phyloP scores from a whole-genome alignment of 148 eudicot species.

The Persicaria tinctoria region DNA sequence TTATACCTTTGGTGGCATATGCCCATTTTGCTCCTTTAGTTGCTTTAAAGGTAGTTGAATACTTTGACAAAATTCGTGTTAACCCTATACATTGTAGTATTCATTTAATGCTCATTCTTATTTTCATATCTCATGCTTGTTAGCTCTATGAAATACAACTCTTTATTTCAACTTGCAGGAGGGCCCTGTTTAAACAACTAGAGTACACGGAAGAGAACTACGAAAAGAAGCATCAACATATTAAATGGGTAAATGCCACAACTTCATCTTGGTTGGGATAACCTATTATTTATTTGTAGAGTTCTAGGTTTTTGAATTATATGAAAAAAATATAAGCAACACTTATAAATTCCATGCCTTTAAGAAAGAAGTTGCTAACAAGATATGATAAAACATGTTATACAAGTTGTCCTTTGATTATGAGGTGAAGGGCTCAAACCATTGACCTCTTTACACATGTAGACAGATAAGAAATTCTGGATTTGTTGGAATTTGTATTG shows the following conservation, averaged over 20 bases:
- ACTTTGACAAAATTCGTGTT: constrained; percentile 97
- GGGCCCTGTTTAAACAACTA: constrained; percentile 86
- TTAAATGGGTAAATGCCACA: constrained; percentile 47
- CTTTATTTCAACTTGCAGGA: constrained; percentile 76
- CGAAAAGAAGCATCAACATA: constrained; percentile 85
- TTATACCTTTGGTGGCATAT: constrained; percentile 92
- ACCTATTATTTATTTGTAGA: too few species aligned
- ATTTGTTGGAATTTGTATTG: too few species aligned
- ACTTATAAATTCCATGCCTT: too few species aligned
- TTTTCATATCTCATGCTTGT: constrained; percentile 4
- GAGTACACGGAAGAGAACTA: constrained; percentile 94
- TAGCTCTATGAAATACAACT: constrained; percentile 10
- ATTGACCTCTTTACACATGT: too few species aligned
- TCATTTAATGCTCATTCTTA: constrained; percentile 10
- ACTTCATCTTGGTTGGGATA: background rate
- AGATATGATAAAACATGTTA: too few species aligned
- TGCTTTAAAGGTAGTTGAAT: constrained; percentile 91
- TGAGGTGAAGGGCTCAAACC: too few species aligned
- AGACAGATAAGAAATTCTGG: too few species aligned
- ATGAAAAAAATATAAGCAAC: too few species aligned
- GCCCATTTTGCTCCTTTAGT: constrained; percentile 95
- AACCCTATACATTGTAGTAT: constrained; percentile 97
- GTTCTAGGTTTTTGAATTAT: too few species aligned
- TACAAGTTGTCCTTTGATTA: too few species aligned
- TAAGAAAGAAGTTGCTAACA: too few species aligned